Conservation (phyloP, 176 grass and related monocot species). For the Chrysopogon serrulatus region DNA sequence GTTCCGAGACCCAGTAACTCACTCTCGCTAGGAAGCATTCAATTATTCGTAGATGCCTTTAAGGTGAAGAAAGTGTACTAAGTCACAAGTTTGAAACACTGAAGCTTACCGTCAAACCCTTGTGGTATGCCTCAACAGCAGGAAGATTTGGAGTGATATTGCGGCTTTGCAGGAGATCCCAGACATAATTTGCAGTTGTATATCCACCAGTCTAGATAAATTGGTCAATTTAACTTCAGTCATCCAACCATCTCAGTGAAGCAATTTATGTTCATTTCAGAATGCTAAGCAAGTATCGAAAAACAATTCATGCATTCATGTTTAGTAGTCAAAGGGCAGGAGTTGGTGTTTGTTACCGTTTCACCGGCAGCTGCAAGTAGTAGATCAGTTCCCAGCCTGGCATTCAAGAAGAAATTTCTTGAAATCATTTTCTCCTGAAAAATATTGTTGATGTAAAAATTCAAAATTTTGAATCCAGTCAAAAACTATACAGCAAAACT, state of each 20-base stretch:
- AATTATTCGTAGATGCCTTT: not conserved
- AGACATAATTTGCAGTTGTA: slow-evolving; percentile 87
- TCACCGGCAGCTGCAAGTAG: slow-evolving; percentile 81
- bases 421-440: slow-evolving; percentile 80
- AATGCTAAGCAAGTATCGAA: not conserved
- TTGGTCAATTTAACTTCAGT: not conserved
- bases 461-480: slow-evolving; percentile 11
- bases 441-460: slow-evolving; percentile 14
- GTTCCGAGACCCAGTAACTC: not conserved
- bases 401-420: slow-evolving; percentile 82
- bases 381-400: slow-evolving; percentile 81
- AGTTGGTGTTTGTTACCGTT: slow-evolving; percentile 43
- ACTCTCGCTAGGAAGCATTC: not conserved
- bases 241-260: slow-evolving; percentile 4
- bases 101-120: slow-evolving; percentile 79
- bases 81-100: not conserved
- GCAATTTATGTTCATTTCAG: not conserved
- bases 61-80: slow-evolving; percentile 14
- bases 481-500: slow-evolving; percentile 16
- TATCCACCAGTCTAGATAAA: slow-evolving; percentile 82
- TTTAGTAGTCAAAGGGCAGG: not conserved
- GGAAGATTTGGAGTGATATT: slow-evolving; percentile 54
- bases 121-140: slow-evolving; percentile 88
- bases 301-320: slow-evolving; percentile 18
- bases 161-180: slow-evolving; percentile 87